Base-by-base conservation (phyloP, 139 green algal species). In the Raphidocelis subcapitata region DNA sequence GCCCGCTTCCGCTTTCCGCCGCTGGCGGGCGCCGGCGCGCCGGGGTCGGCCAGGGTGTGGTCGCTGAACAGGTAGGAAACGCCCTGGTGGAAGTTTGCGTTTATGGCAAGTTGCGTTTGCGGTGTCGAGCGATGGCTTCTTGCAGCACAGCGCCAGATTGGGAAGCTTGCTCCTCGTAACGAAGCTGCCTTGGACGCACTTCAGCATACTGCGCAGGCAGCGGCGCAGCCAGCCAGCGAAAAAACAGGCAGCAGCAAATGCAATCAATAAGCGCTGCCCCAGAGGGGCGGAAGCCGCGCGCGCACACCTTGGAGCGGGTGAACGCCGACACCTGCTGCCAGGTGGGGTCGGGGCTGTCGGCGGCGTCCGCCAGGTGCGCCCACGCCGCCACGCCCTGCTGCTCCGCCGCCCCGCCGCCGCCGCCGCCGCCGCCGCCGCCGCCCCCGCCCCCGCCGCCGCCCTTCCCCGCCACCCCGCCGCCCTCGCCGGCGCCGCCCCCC, bases 1-100 rank as follows among this genome's bases (percentile, higher is more conserved):
- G 5, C 33, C 12, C 12, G 18, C 35, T 67, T 24, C 18, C 62
- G 14, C n/a, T 8, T 52, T 8, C 20, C 62, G 29, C 24, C 62
- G 5, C 3, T 8, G 23, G 35, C 31, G 4, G 62, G n/a, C n/a
- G 62, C 14, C 29, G 21, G 32, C 29, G 18, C 32, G 5, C 29
- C 12, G 12, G 31, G 33, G 47, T 82, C 52, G 41, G 70, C 79
- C 21, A 80, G 65, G 36, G 81, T 76, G 65, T 88, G 82, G 74
- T 88, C 85, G 31, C 46, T 76, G 68, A 91, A 91, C 10, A 88
- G 61, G 73, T 82, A 91, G 3, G 81, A 89, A 10, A 87, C 70
- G 73, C n/a, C n/a, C n/a, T n/a, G n/a, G n/a, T n/a, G n/a, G n/a
- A n/a, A n/a, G n/a, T n/a, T n/a, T n/a, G n/a, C n/a, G n/a, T n/a